Percentiles rank a stretch among this genome's conserved stretches.
Evolutionary conservation across 495 filamentous ascomycete species (phyloP).

Genomic region (Daldinia loculata): DNA sequence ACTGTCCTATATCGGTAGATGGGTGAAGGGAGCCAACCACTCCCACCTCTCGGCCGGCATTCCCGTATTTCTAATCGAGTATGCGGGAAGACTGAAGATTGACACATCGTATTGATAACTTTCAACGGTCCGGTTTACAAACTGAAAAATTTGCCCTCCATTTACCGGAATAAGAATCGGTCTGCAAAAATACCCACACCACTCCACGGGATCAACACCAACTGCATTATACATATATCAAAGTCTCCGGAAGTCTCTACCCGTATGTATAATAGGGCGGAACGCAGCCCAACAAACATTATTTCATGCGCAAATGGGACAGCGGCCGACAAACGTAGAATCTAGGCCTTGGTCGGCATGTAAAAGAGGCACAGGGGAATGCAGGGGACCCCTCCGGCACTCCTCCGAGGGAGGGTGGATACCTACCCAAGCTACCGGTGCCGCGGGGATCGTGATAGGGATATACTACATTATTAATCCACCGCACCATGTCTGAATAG

Average conservation of each 20-base stretch:
- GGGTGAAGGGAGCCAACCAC: neutral
- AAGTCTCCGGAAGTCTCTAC: neutral
- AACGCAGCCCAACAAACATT: neutral
- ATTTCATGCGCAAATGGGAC: neutral
- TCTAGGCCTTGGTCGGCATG: neutral
- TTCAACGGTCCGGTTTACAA: neutral
- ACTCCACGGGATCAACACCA: neutral
- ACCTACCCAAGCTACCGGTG: constrained; percentile 17
- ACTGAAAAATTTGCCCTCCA: neutral
- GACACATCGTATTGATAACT: constrained; percentile 7
- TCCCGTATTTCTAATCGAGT: neutral
- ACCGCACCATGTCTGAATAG: neutral
- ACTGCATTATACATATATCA: constrained; percentile 11
- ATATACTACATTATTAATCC: neutral
- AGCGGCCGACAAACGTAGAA: neutral
- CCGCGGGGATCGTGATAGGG: constrained; percentile 29
- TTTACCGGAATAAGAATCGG: neutral
- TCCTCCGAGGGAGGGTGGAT: constrained; percentile 21
- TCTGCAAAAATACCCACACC: constrained; percentile 5
- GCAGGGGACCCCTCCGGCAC: constrained; percentile 11
- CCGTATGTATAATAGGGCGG: neutral
- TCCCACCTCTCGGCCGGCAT: neutral
- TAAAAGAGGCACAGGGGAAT: neutral
- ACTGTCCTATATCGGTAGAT: neutral
- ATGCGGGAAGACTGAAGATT: neutral